Base-by-base conservation (phyloP, 805 yeast species). In the Vanderwaltozyma polyspora region DNA sequence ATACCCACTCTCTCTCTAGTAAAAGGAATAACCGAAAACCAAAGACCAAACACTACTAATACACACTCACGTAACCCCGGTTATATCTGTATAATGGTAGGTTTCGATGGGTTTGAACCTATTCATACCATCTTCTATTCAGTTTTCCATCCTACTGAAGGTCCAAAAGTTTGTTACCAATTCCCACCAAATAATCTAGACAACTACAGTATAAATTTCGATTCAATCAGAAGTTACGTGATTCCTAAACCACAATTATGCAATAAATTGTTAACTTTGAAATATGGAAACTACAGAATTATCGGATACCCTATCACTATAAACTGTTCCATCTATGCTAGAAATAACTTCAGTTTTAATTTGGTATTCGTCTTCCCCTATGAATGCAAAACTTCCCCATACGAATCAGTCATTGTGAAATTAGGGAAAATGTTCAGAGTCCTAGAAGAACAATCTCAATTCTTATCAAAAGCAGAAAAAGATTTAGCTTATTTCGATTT, bases 191-290 rank as follows among this genome's bases (percentile, higher is more conserved):
- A 85, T 25, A 48, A 54, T 37, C 18, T 47, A 32, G 32, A 42
- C 46, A 36, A 60, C 51, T 25, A 67, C 67, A 22, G 57, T 76
- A 37, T 78, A 49, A 78, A 81, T 46, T 91, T 93, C 55, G 93
- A 85, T 51, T 67, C 82, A 2, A 76, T 91, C 28, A 84, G 84
- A 52, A 89, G 85, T 63, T 91, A 83, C 54, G 73, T 91, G 30
- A 89, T 91, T 19, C 99, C 99, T 1, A 91, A 91, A 50, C 87
- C 95, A 1, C 84, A 79, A 31, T 64, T 91, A 17, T 91, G 97
- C 56, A 84, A 89, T 55, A 69, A 79, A 39, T 66, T 89, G 26
- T 68, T 93, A 16, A 72, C 91, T 1, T 66, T 86, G 46, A 76
- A 82, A 43, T 73, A 78, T 42, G 78, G 74, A 23, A 68, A 73